These are phyloP conservation scores for Neurospora sp. DNA, from an alignment of 495 filamentous ascomycete genomes.

Conservation along the genomic window DNA sequence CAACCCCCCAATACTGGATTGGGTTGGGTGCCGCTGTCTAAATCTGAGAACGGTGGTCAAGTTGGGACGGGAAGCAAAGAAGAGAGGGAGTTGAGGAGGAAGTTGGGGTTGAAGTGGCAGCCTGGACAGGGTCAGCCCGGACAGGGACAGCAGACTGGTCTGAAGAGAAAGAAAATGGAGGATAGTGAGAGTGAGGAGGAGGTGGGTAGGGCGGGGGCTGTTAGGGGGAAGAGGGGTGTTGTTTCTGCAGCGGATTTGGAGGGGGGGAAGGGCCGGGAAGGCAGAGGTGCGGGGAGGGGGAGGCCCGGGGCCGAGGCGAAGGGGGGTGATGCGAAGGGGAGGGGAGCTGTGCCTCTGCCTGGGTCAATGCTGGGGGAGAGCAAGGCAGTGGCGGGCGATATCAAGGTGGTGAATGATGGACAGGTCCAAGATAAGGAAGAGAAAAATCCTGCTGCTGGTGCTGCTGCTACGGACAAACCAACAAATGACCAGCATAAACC, in stretches of 20 bases:
- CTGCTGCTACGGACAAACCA: neutral
- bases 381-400: neutral
- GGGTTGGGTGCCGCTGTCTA: slow-evolving; percentile 11
- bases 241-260: neutral
- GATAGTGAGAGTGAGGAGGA: slow-evolving; percentile 49
- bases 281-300: neutral
- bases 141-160: no score
- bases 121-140: no score
- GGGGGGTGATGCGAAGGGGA: neutral
- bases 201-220: slow-evolving; percentile 46
- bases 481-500: neutral
- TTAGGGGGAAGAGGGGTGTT: slow-evolving; percentile 24
- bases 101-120: slow-evolving; percentile 21
- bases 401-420: neutral
- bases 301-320: neutral
- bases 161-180: slow-evolving; percentile 16
- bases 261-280: neutral
- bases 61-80: slow-evolving; percentile 6
- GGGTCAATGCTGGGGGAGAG: neutral
- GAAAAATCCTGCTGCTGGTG: neutral
- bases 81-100: slow-evolving; percentile 17
- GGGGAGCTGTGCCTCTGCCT: neutral
- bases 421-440: neutral
- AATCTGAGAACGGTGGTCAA: neutral
- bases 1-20: slow-evolving; percentile 29